Base-by-base conservation (phyloP, 2,329 filamentous ascomycete species). In the Trichoderma sp. region DNA sequence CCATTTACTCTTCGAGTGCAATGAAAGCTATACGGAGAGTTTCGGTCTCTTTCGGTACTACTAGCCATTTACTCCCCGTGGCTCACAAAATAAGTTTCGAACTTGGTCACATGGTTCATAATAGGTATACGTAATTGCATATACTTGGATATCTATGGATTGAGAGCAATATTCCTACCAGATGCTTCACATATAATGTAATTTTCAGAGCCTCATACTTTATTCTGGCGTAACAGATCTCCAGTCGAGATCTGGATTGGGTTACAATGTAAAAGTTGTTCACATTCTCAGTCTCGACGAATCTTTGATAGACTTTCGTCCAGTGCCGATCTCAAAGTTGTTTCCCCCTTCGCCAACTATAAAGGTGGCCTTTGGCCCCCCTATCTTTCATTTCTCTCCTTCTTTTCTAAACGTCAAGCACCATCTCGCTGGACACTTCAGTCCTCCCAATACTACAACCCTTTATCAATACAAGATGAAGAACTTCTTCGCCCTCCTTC, bases 131-230 rank as follows among this genome's bases (percentile, higher is more conserved):
- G 0, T 43, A 43, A 7, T 4, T 43, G 7, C 9, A 15, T 43
- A 43, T 43, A 43, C 39, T 4, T 9, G 8, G 3, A 43, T n/a
- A 9, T 43, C 1, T n/a, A n/a, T 0, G 15, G 7, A 43, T n/a
- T 0, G 9, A 43, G 15, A n/a, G 7, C 7, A n/a, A 2, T n/a
- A 9, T 0, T n/a, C 0, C n/a, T 7, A n/a, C 39, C 15, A 9
- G n/a, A 4, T 0, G n/a, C n/a, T n/a, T n/a, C 3, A n/a, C 15
- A n/a, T n/a, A 43, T 4, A 4, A 17, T 43, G 39, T 43, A 43
- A n/a, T 3, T 9, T n/a, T 4, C n/a, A 43, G 7, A 17, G 7
- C 4, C 15, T 9, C 7, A 4, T 15, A 43, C 39, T 43, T 39
- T 43, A n/a, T 43, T n/a, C 4, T 43, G 17, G 17, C 39, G 4